Evolutionary conservation across 228 moss, liverwort and hornwort genomes (phyloP).

Genomic region (Sphagnum magellanicum): DNA sequence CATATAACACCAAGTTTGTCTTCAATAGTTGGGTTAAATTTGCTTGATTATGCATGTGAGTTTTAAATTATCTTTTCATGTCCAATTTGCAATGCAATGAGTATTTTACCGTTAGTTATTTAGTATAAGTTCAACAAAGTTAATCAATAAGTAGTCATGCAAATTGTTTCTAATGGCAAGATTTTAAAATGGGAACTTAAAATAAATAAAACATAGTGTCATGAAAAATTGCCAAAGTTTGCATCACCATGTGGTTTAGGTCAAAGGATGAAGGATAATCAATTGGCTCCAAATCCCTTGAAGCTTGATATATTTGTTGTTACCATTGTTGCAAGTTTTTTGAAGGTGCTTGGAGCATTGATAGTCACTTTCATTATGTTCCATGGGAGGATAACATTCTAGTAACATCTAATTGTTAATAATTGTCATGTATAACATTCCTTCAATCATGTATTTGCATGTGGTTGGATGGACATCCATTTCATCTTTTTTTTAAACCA

Average conservation of each 20-base stretch:
- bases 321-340: conserved; percentile 32
- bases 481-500: not conserved
- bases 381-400: conserved; percentile 66
- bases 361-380: conserved; percentile 70
- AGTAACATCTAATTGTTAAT: conserved; percentile 8
- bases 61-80: not conserved
- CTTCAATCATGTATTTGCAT: too few species aligned
- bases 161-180: too few species aligned
- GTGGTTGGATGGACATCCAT: too few species aligned
- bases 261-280: too few species aligned
- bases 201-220: too few species aligned
- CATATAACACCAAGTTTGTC: too few species aligned
- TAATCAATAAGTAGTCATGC: conserved; percentile 28
- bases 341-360: conserved; percentile 88
- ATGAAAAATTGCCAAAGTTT: too few species aligned
- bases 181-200: too few species aligned
- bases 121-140: conserved; percentile 75
- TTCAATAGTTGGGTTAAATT: too few species aligned
- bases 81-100: conserved; percentile 76
- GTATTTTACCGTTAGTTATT: conserved; percentile 61
- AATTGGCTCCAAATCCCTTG: not conserved
- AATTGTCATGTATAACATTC: too few species aligned
- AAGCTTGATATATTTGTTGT: not conserved
- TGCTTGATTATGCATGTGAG: too few species aligned
- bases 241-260: too few species aligned